Evolutionary conservation across 169 alveolate species (phyloP), one percentile per base, ranked within the genome.

Genomic region (Condylostoma magnum): DNA sequence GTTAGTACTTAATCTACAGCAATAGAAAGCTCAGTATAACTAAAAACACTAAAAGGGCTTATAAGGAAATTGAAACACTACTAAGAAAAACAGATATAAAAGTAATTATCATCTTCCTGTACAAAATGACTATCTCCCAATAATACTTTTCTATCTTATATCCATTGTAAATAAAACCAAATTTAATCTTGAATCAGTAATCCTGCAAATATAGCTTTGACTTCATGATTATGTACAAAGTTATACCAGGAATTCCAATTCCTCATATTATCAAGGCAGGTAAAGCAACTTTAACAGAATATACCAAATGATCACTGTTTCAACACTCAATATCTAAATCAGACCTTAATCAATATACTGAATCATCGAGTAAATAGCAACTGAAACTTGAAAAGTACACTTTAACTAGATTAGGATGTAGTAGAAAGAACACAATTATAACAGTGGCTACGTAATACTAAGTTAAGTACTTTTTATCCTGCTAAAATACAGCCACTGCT

Each of bases 41-140:
- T 15, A 75, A 2, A 18, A 70, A 36, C 0, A 54, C 71, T 30
- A 55, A 30, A 4, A 77, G 71, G 0, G 73, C 78, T 46, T 76
- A 75, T 25, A 65, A 50, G 5, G 33, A 37, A 0, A 57, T 52
- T 12, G 65, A 52, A 37, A 20, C 41, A 28, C 25, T 38, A 4
- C 46, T 34, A 37, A 63, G 22, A 30, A 78, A 71, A 3, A 78
- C 86, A 3, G 72, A 34, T 8, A 73, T 41, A 27, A 66, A 37
- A 2, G 73, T 73, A 28, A 78, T n/a, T 10, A 53, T 28, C 18
- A 78, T 43, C 34, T 78, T 78, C 28, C 82, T 43, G 30, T 54
- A 68, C 55, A 67, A 30, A 12, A 80, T 67, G 0, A 80, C 43
- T 18, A 58, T 48, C 54, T 80, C 87, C 87, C 87, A 80, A 46